Base-by-base conservation (phyloP, 2,329 filamentous ascomycete genomes). In the Neopestalotiopsis clavispora region DNA sequence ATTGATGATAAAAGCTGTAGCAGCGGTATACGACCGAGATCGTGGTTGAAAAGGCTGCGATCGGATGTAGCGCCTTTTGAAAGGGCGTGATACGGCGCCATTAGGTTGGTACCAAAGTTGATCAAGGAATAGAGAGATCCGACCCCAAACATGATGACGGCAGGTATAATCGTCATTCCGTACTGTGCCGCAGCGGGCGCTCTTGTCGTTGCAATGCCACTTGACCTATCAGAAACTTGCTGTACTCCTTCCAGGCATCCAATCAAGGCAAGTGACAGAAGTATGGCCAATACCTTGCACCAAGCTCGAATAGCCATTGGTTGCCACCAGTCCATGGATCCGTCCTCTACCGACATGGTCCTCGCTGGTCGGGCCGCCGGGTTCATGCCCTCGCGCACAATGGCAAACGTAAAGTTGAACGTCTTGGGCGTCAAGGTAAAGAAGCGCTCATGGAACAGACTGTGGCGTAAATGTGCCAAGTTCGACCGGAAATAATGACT, bases 191-290 rank as follows among this genome's bases (percentile, higher is more conserved):
- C 14, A 20, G 6, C 23, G 0, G 62, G 40, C 30, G 30, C 12
- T 4, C 9, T 13, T 5, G 40, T 42, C 0, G 56, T 23, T 5
- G 56, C 17, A 17, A 68, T 60, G 1, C 67, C 67, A 17, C 20
- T 32, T 10, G 34, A 34, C 7, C 23, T 13, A 40, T 68, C 56
- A 4, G 67, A 68, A 1, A 56, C 12, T 4, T 64, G 34, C 40
- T 68, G 67, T 9, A 68, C 57, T 12, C 42, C 62, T 49, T 68
- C 67, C 9, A 68, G 57, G 10, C 14, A 23, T 6, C 60, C 67
- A n/a, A 68, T 62, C 13, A 66, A 13, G 1, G 42, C 34, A 0
- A 68, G n/a, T 4, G 67, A 63, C n/a, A 66, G 4, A 4, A 57
- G 5, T 9, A 68, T 57, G 7, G 67, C 62, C 23, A 56, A 7